phyloP scores from a whole-genome alignment of 139 green algal genomes.

The Limnomonas spitsbergensis region DNA sequence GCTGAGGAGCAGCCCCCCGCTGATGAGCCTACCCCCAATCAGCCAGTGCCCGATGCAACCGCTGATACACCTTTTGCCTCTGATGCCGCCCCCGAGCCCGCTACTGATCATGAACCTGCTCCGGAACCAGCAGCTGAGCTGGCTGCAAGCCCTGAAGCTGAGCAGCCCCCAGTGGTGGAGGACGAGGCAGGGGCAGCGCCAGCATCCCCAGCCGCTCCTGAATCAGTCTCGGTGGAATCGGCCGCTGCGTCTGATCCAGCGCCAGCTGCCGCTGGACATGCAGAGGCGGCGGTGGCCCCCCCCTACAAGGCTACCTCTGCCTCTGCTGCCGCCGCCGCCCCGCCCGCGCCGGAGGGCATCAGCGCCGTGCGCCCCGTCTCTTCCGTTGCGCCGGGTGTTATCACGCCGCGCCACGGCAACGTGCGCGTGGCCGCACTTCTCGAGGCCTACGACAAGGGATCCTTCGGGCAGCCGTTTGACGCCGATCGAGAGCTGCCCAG shows the following conservation, averaged over 20 bases:
- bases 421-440: not conserved
- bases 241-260: too few species aligned
- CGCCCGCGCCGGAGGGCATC: too few species aligned
- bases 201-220: not conserved
- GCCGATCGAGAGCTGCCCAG: not conserved
- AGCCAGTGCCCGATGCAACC: not conserved
- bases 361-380: too few species aligned
- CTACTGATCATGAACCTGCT: not conserved
- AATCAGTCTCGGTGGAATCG: not conserved
- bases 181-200: not conserved
- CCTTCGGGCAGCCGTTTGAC: not conserved
- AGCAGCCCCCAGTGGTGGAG: not conserved
- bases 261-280: too few species aligned
- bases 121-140: not conserved
- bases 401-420: too few species aligned
- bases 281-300: too few species aligned
- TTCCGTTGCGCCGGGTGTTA: too few species aligned
- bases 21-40: not conserved
- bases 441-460: not conserved
- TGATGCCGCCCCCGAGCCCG: not conserved
- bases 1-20: conserved; percentile 6
- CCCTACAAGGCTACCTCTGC: too few species aligned
- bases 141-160: not conserved
- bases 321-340: too few species aligned
- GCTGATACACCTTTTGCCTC: not conserved